A percentile compares a stretch with the other conserved stretches of the same genome.
These are phyloP conservation scores for Coemansia reversa DNA, from an alignment of 192 early-diverging fungal genomes.

Conservation along the genomic window DNA sequence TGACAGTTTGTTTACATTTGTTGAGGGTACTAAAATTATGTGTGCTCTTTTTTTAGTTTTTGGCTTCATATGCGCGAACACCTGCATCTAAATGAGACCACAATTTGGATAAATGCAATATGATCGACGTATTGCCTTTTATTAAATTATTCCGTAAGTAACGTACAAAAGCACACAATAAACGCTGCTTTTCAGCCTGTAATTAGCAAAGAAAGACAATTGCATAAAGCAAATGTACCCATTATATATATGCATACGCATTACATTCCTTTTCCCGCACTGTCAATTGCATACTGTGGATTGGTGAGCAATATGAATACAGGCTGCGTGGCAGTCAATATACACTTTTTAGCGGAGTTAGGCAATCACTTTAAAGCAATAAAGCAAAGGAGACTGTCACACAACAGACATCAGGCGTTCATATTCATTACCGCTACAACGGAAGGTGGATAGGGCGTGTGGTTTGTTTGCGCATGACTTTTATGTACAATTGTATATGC, in stretches of 20 bases:
- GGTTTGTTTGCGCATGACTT: not conserved
- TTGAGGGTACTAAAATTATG: not conserved
- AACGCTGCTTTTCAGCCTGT: not conserved
- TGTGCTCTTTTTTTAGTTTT: not conserved
- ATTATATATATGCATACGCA: conserved; percentile 13
- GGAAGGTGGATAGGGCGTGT: not conserved
- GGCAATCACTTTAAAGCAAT: not conserved
- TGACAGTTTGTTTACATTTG: not conserved
- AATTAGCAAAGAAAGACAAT: conserved; percentile 6
- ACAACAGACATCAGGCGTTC: not conserved
- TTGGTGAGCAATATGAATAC: not conserved
- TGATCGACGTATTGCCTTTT: not conserved
- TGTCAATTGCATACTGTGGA: not conserved
- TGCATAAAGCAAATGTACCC: conserved; percentile 1
- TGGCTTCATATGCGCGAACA: not conserved
- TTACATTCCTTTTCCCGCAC: conserved; percentile 1
- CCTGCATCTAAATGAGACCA: not conserved
- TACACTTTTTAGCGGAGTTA: not conserved
- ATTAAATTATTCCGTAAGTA: not conserved
- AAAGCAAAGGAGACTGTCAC: not conserved
- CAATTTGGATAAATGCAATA: not conserved
- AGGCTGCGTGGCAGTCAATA: not conserved
- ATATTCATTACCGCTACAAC: not conserved
- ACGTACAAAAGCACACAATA: not conserved
- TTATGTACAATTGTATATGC: not conserved